Percentiles rank a stretch among this genome's conserved stretches.
phyloP scores from a whole-genome alignment of 352 stramenopile species.

The Pythium guiyangense region DNA sequence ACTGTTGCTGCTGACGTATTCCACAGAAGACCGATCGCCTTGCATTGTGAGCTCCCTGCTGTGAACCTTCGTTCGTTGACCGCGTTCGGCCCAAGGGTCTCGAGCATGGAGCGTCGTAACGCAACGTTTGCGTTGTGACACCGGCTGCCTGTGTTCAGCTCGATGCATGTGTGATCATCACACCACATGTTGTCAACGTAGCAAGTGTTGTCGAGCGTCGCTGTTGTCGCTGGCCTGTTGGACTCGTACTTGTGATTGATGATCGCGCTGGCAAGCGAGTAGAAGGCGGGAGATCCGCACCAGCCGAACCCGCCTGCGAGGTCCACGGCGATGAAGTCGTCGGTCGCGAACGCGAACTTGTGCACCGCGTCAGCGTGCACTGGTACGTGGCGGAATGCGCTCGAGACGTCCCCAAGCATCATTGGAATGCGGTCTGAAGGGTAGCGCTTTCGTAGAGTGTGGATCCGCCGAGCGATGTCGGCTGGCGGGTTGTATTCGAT shows the following conservation, averaged over 20 bases:
- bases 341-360: background rate
- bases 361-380: background rate
- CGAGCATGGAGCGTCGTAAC: background rate
- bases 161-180: background rate
- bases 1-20: background rate
- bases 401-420: slow-evolving; percentile 22
- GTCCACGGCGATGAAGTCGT: slow-evolving; percentile 15
- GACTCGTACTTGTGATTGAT: slow-evolving; percentile 19
- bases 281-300: slow-evolving; percentile 16
- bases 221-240: background rate
- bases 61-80: background rate
- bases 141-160: background rate
- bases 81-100: background rate
- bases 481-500: background rate
- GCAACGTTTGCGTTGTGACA: background rate
- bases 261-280: slow-evolving; percentile 11
- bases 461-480: background rate
- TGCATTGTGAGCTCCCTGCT: background rate
- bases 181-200: too few species aligned
- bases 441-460: background rate
- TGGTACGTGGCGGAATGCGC: background rate
- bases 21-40: background rate
- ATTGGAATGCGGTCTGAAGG: slow-evolving; percentile 8
- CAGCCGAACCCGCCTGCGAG: slow-evolving; percentile 16
- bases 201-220: too few species aligned